Percentiles rank a stretch among this genome's conserved stretches.
These are phyloP conservation scores for Chamaecyparis obtusa DNA, from an alignment of 75 land plant genomes.

Conservation along the genomic window DNA sequence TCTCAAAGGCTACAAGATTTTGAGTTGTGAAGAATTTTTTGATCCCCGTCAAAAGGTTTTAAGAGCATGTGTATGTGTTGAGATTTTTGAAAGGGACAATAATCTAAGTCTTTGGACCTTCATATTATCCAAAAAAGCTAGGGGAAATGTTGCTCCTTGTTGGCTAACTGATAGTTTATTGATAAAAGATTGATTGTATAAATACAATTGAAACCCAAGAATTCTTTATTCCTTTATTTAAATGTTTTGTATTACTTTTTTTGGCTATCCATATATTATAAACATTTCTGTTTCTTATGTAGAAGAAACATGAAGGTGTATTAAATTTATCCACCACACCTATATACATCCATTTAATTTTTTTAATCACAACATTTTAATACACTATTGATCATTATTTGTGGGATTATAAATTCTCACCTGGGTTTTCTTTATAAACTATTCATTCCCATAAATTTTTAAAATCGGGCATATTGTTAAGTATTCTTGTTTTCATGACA, in stretches of 20 bases:
- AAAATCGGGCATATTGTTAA: too few species aligned
- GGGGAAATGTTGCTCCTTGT: conserved; percentile 31
- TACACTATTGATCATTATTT: not conserved
- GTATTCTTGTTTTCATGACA: too few species aligned
- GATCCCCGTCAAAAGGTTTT: not conserved
- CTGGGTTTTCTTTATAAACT: too few species aligned
- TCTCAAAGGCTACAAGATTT: conserved; percentile 27
- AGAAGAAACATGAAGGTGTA: not conserved
- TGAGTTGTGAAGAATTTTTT: conserved; percentile 13
- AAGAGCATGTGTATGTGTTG: conserved; percentile 13
- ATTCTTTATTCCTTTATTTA: not conserved
- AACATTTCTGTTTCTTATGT: not conserved
- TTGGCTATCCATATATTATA: not conserved
- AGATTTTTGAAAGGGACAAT: conserved; percentile 6
- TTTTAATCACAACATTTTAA: not conserved
- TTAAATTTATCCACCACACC: not conserved
- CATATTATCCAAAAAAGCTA: conserved; percentile 19
- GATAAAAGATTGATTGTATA: not conserved
- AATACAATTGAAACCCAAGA: not conserved
- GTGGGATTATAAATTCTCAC: not conserved
- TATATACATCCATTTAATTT: not conserved
- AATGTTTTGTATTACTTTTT: not conserved
- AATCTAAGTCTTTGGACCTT: conserved; percentile 18
- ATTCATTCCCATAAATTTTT: too few species aligned
- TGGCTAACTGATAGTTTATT: conserved; percentile 29